A percentile compares a stretch with the other conserved stretches of the same genome.
These are phyloP conservation scores for Saturnispora diversa DNA, from an alignment of 805 yeast genomes.

Conservation along the genomic window DNA sequence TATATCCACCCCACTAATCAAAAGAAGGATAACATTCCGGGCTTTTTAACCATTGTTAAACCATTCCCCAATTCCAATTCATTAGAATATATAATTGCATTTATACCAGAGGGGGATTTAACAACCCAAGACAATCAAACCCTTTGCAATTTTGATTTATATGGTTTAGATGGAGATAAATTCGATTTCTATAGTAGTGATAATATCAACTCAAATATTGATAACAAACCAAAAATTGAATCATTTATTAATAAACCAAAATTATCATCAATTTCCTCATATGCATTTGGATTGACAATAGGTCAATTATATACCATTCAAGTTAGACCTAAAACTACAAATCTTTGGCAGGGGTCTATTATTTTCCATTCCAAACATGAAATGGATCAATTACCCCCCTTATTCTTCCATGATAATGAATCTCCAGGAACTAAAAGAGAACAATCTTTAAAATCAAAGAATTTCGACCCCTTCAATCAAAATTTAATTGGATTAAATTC, in stretches of 20 bases:
- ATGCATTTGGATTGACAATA: constrained; percentile 59
- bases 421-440: constrained; percentile 63
- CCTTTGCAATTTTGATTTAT: constrained; percentile 32
- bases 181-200: constrained; percentile 16
- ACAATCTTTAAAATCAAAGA: constrained; percentile 49
- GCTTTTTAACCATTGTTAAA: constrained; percentile 59
- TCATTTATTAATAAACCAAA: constrained; percentile 45
- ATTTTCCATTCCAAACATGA: constrained; percentile 60
- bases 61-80: constrained; percentile 42
- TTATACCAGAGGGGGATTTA: constrained; percentile 52
- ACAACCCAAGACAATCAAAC: constrained; percentile 22
- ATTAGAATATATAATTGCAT: constrained; percentile 54
- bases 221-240: constrained; percentile 22
- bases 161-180: constrained; percentile 33
- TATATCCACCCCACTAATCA: constrained; percentile 76
- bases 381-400: constrained; percentile 59
- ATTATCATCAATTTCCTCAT: constrained; percentile 45
- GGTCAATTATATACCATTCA: constrained; percentile 68
- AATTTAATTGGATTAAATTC: constrained; percentile 36
- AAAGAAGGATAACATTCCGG: constrained; percentile 70
- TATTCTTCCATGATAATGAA: constrained; percentile 90
- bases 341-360: constrained; percentile 90
- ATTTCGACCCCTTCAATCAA: constrained; percentile 67
- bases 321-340: constrained; percentile 72
- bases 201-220: neutral